These are phyloP conservation scores for Aureobasidium uvarum DNA, from an alignment of 2,329 filamentous ascomycete genomes.

Conservation along the genomic window DNA sequence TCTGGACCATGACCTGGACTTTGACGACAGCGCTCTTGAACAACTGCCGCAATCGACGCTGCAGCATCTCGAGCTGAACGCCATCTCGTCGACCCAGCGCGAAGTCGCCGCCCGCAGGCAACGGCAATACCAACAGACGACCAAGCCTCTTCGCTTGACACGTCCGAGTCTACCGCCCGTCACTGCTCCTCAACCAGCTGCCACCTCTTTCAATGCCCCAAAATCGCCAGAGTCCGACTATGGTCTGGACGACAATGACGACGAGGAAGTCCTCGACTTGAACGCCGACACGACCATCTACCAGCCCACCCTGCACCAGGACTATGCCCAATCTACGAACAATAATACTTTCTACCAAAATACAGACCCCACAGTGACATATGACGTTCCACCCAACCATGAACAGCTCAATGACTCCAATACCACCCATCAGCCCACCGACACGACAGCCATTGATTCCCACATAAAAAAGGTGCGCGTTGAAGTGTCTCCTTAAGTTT, in stretches of 20 bases:
- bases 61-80: constrained; percentile 47
- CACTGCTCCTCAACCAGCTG: not conserved
- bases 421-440: not conserved
- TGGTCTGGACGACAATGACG: constrained; percentile 41
- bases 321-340: not conserved
- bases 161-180: constrained; percentile 5
- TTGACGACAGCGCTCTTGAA: constrained; percentile 48
- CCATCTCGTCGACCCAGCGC: constrained; percentile 45
- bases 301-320: constrained; percentile 27
- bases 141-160: not conserved
- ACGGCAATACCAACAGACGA: constrained; percentile 11
- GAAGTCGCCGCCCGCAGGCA: constrained; percentile 10
- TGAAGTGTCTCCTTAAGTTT: not conserved
- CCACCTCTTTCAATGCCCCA: constrained; percentile 1
- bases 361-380: not conserved
- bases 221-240: constrained; percentile 43
- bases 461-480: not conserved
- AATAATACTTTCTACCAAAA: not conserved
- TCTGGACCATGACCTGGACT: constrained; percentile 46
- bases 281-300: constrained; percentile 41
- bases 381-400: not conserved
- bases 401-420: not conserved
- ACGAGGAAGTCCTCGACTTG: constrained; percentile 48
- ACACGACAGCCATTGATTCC: constrained; percentile 7
- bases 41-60: constrained; percentile 47